phyloP scores from a whole-genome alignment of 352 stramenopile species.

The Phytophthora lateralis region DNA sequence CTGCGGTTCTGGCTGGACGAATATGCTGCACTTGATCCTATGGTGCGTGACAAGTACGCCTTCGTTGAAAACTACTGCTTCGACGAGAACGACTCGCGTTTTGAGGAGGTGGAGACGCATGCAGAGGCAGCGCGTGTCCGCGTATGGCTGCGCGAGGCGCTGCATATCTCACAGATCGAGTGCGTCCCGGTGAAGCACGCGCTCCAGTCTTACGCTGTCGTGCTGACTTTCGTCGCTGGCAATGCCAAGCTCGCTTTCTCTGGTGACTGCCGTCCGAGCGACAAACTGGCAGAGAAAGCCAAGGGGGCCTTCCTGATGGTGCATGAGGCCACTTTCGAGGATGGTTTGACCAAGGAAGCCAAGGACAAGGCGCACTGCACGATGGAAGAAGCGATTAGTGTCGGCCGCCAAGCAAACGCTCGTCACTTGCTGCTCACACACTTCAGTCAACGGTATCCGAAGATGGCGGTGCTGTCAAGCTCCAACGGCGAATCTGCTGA shows the following conservation, averaged over 20 bases:
- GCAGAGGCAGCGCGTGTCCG: constrained; percentile 42
- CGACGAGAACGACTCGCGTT: constrained; percentile 53
- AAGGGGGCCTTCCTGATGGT: constrained; percentile 91
- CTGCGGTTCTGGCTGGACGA: constrained; percentile 93
- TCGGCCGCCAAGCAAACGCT: constrained; percentile 79
- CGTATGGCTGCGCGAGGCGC: constrained; percentile 41
- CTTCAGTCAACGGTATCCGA: constrained; percentile 92
- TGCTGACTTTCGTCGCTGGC: constrained; percentile 71
- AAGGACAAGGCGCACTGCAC: constrained; percentile 96
- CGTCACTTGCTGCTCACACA: constrained; percentile 95
- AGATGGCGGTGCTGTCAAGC: constrained; percentile 60
- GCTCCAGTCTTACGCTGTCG: constrained; percentile 89
- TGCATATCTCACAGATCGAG: constrained; percentile 60
- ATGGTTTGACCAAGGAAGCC: constrained; percentile 92
- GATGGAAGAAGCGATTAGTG: constrained; percentile 89
- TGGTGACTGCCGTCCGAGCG: constrained; percentile 94
- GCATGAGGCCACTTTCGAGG: constrained; percentile 98
- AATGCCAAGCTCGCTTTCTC: constrained; percentile 92
- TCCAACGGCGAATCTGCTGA: constrained; percentile 4
- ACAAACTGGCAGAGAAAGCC: constrained; percentile 55
- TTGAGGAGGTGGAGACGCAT: constrained; percentile 31
- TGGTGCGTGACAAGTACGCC: constrained; percentile 80
- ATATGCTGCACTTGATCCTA: constrained; percentile 85
- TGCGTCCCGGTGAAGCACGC: constrained; percentile 90
- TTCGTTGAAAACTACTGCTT: constrained; percentile 92